Percentiles rank a stretch among this genome's conserved stretches.
Conservation (phyloP, 306 rosid genomes). For the Alnus rubra region DNA sequence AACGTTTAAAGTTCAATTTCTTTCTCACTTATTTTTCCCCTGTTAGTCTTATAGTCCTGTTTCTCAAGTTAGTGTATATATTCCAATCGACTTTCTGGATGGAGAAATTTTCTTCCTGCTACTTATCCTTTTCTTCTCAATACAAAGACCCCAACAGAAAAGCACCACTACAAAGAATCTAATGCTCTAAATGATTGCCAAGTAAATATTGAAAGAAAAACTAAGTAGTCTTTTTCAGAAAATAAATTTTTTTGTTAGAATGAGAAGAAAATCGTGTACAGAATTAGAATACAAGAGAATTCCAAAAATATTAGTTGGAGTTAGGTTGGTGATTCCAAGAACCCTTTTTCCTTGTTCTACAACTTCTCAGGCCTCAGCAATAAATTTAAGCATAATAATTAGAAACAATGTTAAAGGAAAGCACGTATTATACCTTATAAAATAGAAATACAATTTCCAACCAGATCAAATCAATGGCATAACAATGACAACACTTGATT, state of each 20-base stretch:
- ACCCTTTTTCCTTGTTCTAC: conserved; percentile 21
- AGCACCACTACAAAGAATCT: conserved; percentile 39
- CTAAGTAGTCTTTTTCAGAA: not conserved
- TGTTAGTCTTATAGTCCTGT: not conserved
- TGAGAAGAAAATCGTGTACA: not conserved
- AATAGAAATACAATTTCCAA: not conserved
- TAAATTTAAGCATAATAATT: not conserved
- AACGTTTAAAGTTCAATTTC: not conserved
- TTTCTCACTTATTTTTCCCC: not conserved
- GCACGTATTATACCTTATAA: not conserved
- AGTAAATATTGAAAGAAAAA: not conserved
- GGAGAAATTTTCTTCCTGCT: conserved; percentile 23
- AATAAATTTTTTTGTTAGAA: not conserved
- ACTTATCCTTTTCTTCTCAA: conserved; percentile 19
- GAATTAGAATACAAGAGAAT: not conserved
- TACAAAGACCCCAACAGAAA: conserved; percentile 12
- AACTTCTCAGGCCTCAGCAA: conserved; percentile 15
- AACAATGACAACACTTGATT: not conserved
- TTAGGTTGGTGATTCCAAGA: conserved; percentile 35
- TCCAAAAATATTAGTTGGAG: conserved; percentile 20
- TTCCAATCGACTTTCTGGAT: conserved; percentile 19
- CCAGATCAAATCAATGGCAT: conserved; percentile 10
- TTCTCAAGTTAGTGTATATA: not conserved
- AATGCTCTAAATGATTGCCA: conserved; percentile 26
- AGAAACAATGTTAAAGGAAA: not conserved